These are phyloP conservation scores for Chaetomium globosum DNA, from an alignment of 2,329 filamentous ascomycete genomes.

Conservation along the genomic window DNA sequence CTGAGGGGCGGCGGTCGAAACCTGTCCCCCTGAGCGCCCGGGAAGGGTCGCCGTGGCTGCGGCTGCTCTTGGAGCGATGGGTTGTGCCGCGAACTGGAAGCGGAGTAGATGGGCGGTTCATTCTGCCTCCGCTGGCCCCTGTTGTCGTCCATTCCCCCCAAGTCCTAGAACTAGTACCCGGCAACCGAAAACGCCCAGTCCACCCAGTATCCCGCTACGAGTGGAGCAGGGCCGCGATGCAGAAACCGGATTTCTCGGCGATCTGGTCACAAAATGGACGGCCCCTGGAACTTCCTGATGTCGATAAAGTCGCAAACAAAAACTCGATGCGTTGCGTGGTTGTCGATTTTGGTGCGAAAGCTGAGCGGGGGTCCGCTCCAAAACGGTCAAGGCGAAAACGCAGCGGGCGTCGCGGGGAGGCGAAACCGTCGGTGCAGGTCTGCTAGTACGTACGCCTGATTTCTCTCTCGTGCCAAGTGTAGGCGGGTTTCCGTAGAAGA, in stretches of 20 bases:
- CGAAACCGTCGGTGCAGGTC: slow-evolving; percentile 19
- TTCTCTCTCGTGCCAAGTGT: slow-evolving; percentile 19
- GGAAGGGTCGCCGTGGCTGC: slow-evolving; percentile 51
- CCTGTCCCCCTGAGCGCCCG: slow-evolving; percentile 52
- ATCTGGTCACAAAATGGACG: slow-evolving; percentile 41
- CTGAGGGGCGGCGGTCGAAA: slow-evolving; percentile 55
- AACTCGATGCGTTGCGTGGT: slow-evolving; percentile 18
- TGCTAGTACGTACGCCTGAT: slow-evolving; percentile 9
- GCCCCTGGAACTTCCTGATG: slow-evolving; percentile 19
- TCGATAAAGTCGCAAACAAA: slow-evolving; percentile 17
- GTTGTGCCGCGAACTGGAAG: slow-evolving; percentile 57
- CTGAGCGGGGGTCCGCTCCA: slow-evolving; percentile 2
- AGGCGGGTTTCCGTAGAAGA: background rate
- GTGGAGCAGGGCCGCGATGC: slow-evolving; percentile 62
- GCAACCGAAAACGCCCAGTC: slow-evolving; percentile 60
- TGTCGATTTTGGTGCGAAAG: slow-evolving; percentile 6
- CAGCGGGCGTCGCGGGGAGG: slow-evolving; percentile 13
- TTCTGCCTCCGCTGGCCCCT: slow-evolving; percentile 73
- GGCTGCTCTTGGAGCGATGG: slow-evolving; percentile 52
- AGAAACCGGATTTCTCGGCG: slow-evolving; percentile 60
- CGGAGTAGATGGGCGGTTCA: slow-evolving; percentile 68
- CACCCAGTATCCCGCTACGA: slow-evolving; percentile 67
- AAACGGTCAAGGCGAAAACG: slow-evolving; percentile 11
- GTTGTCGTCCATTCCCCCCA: slow-evolving; percentile 72
- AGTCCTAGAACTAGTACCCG: slow-evolving; percentile 53